Conservation (phyloP, 805 yeast species). For the Huiozyma naganishii region DNA sequence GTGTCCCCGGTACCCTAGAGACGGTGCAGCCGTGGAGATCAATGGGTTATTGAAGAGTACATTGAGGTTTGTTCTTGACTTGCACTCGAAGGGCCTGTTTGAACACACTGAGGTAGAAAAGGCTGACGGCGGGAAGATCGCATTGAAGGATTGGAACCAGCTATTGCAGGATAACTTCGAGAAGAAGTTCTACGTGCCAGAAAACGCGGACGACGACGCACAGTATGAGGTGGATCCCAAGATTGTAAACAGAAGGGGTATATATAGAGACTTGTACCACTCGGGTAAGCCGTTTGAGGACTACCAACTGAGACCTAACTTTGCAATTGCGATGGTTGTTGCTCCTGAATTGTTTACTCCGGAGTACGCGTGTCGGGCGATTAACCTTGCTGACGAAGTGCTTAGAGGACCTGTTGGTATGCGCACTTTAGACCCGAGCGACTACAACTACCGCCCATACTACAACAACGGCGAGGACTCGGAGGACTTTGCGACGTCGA, state of each 20-base stretch:
- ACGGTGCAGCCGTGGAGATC: constrained; percentile 92
- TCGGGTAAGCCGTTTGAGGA: constrained; percentile 88
- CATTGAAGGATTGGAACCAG: constrained; percentile 62
- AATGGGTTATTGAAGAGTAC: constrained; percentile 80
- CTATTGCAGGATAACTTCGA: constrained; percentile 68
- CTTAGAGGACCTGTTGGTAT: constrained; percentile 87
- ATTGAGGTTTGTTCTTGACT: constrained; percentile 62
- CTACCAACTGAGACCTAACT: constrained; percentile 86
- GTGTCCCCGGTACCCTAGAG: constrained; percentile 95
- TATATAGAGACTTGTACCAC: constrained; percentile 76
- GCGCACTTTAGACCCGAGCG: constrained; percentile 87
- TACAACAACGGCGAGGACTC: constrained; percentile 73
- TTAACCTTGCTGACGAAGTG: constrained; percentile 57
- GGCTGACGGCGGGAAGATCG: constrained; percentile 45
- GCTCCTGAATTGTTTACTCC: constrained; percentile 84
- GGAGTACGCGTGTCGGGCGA: constrained; percentile 49
- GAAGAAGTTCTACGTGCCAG: constrained; percentile 65
- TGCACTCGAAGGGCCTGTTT: constrained; percentile 46
- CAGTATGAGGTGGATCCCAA: constrained; percentile 49
- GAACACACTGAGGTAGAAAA: constrained; percentile 45
- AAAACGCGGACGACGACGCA: constrained; percentile 47
- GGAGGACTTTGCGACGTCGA: constrained; percentile 81
- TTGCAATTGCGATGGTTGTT: constrained; percentile 84
- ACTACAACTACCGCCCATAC: constrained; percentile 83
- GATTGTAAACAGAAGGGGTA: constrained; percentile 81